Conservation (phyloP, 768 basidiomycete genomes). For the Porphyrellus cyaneotinctus region DNA sequence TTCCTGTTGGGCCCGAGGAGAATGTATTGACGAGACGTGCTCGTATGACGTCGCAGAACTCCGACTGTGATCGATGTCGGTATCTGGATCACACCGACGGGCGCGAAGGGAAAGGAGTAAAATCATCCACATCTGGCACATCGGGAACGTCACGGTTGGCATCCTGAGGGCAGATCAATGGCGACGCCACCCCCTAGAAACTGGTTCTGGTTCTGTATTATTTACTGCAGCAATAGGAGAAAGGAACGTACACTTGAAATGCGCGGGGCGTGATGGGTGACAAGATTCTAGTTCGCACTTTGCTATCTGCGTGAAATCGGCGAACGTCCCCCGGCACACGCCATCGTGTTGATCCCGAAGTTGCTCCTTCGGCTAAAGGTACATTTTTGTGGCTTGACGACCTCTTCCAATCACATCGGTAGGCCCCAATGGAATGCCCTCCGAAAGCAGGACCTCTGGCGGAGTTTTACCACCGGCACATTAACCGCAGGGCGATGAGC, state of each 20-base stretch:
- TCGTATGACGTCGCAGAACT: conserved; percentile 7
- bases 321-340: background rate
- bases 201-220: background rate
- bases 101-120: background rate
- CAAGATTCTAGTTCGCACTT: background rate
- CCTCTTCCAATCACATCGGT: conserved; percentile 1
- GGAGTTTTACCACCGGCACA: conserved; percentile 1
- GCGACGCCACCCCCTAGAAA: background rate
- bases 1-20: too few species aligned
- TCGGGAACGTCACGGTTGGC: background rate
- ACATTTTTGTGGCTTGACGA: conserved; percentile 17
- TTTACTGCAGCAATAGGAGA: background rate
- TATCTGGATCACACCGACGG: background rate
- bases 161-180: background rate
- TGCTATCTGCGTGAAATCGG: background rate
- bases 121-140: background rate
- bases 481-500: background rate
- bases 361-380: conserved; percentile 1
- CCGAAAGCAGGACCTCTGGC: background rate
- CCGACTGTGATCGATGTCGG: background rate
- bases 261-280: background rate
- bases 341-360: conserved; percentile 1
- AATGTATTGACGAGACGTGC: background rate
- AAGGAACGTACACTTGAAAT: background rate
- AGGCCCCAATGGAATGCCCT: background rate